Percentiles rank a stretch among this genome's conserved stretches.
Evolutionary conservation across 2,329 filamentous ascomycete genomes (phyloP).

Genomic region (Clarireedia homoeocarpa): DNA sequence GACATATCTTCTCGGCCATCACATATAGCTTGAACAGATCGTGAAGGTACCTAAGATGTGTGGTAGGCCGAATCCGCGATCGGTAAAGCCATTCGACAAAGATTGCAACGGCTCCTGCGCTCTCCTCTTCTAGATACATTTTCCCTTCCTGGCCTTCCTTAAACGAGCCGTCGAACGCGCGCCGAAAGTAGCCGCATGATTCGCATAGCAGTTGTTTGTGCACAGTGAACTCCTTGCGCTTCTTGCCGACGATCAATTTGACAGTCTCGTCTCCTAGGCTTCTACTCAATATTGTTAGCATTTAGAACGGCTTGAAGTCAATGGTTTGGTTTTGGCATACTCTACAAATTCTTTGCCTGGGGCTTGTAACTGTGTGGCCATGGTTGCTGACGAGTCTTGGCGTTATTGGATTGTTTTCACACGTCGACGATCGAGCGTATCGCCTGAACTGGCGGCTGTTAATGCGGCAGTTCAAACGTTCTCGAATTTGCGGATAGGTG

Average conservation of each 20-base stretch:
- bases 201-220: slow-evolving; percentile 3
- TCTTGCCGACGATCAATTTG: not conserved
- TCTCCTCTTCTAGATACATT: not conserved
- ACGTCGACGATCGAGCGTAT: no score
- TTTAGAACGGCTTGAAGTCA: not conserved
- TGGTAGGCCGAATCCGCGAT: not conserved
- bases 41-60: not conserved
- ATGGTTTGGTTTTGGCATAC: not conserved
- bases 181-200: not conserved
- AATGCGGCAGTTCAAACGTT: no score
- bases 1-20: slow-evolving; percentile 8
- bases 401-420: no score
- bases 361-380: not conserved
- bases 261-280: not conserved
- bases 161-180: not conserved
- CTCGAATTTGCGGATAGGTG: no score
- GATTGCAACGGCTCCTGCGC: not conserved
- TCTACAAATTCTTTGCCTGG: not conserved
- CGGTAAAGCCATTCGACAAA: slow-evolving; percentile 13
- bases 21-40: slow-evolving; percentile 9
- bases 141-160: not conserved
- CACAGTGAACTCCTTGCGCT: not conserved
- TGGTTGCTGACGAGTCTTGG: not conserved
- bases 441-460: no score
- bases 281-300: not conserved